Conservation (phyloP, 73 alveolate species). For the Tetrahymena malaccensis region DNA sequence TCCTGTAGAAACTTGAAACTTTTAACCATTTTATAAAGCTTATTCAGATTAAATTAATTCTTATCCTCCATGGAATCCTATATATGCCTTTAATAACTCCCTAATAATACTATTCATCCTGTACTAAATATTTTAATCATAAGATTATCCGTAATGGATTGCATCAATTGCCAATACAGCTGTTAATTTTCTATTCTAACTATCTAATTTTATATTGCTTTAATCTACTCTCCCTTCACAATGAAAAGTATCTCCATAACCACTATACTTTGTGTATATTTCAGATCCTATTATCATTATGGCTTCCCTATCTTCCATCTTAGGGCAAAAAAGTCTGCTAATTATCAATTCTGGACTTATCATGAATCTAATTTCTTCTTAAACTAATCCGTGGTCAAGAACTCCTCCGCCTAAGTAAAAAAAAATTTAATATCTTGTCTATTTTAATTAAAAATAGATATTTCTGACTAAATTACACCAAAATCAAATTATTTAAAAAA, state of each 20-base stretch:
- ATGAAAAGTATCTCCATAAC: constrained; percentile 45
- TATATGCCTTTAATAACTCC: constrained; percentile 46
- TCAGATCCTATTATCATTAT: constrained; percentile 59
- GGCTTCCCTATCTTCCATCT: constrained; percentile 69
- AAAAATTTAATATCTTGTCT: neutral
- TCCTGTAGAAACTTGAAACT: constrained; percentile 47
- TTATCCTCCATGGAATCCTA: constrained; percentile 44
- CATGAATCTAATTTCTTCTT: constrained; percentile 74
- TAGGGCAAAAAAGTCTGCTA: constrained; percentile 51
- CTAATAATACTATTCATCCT: constrained; percentile 9
- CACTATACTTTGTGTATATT: constrained; percentile 54
- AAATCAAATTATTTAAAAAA: too few relatives aligned
- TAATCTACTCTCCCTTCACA: constrained; percentile 39
- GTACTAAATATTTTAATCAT: constrained; percentile 10
- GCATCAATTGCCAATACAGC: constrained; percentile 59
- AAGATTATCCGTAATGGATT: constrained; percentile 2
- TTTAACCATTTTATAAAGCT: neutral
- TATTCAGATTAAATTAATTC: neutral
- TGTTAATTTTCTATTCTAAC: constrained; percentile 11
- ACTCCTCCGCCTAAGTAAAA: constrained; percentile 78
- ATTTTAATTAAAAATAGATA: too few relatives aligned
- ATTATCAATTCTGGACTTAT: constrained; percentile 61
- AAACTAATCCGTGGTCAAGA: constrained; percentile 53
- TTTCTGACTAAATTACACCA: neutral
- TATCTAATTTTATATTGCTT: neutral